phyloP scores from a whole-genome alignment of 495 filamentous ascomycete genomes.

The Aspergillus indologenus region DNA sequence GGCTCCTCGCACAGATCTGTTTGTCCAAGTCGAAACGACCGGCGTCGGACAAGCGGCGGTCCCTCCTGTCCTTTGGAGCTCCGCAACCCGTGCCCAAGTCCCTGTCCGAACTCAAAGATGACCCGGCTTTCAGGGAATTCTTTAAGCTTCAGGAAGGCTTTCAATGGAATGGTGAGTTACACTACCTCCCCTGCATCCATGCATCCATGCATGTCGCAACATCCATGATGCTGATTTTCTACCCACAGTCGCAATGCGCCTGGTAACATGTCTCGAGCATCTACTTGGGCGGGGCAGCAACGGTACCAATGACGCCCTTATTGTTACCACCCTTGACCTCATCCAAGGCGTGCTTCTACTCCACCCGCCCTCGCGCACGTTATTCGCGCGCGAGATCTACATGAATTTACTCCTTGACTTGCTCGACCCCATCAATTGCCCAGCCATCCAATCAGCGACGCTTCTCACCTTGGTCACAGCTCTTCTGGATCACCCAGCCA shows the following conservation, averaged over 20 bases:
- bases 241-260: conserved; percentile 68
- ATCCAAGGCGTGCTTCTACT: conserved; percentile 88
- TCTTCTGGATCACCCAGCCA: conserved; percentile 75
- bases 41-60: conserved; percentile 42
- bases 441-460: conserved; percentile 84
- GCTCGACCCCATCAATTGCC: conserved; percentile 87
- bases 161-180: conserved; percentile 82
- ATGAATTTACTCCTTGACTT: conserved; percentile 98
- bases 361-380: conserved; percentile 83
- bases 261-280: conserved; percentile 83
- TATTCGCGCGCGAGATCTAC: conserved; percentile 86
- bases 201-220: background rate
- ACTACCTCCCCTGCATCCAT: background rate
- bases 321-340: conserved; percentile 82
- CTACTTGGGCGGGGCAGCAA: conserved; percentile 76
- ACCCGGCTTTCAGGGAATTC: conserved; percentile 93
- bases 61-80: conserved; percentile 33
- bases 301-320: conserved; percentile 82
- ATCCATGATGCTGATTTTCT: conserved; percentile 7
- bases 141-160: conserved; percentile 96
- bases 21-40: conserved; percentile 57
- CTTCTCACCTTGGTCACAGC: conserved; percentile 87
- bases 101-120: conserved; percentile 66
- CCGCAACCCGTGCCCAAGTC: conserved; percentile 56
- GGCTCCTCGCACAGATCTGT: conserved; percentile 93